Evolutionary conservation across 306 rosid species (phyloP), one percentile per base, ranked within the genome.

Genomic region (Elaeagnus macrophylla): DNA sequence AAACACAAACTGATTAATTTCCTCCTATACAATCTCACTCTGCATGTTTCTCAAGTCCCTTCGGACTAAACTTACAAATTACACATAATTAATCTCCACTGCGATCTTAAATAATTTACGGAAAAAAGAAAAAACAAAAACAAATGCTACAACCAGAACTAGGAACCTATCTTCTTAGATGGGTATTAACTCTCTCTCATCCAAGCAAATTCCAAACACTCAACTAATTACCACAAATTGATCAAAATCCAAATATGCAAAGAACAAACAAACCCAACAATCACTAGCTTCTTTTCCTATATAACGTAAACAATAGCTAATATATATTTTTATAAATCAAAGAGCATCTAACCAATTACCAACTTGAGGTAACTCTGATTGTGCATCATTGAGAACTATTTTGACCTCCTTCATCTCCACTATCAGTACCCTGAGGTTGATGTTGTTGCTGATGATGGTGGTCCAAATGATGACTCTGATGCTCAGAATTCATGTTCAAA

Each of bases 11-110:
- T 71, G 73, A 79, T 57, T 64, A 17, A 78, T 64, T 60, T 79
- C 94, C 91, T 84, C 73, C 91, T 84, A 78, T 82, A 88, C 88
- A 88, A 76, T 59, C 77, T 71, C 80, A 53, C 76, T 81, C 80
- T 61, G 66, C 75, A 64, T 74, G 58, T 65, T 56, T 54, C 59
- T 47, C 45, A 14, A 54, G 86, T 73, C 84, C 89, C 81, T 79
- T 82, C 52, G 95, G 94, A 85, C 84, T 77, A 74, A 78, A 51
- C 68, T 61, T 65, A 71, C 51, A 71, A 78, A 75, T 66, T 64
- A 71, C 75, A 76, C 63, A 53, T 35, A 6, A 60, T 39, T 72
- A 57, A 46, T 47, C 39, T 62, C 64, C 71, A 66, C 54, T 70
- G 61, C 60, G 69, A 70, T 53, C 75, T 68, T 62, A 51, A 73